Conservation (phyloP, 257 asterid species). For the Nicotiana attenuata region DNA sequence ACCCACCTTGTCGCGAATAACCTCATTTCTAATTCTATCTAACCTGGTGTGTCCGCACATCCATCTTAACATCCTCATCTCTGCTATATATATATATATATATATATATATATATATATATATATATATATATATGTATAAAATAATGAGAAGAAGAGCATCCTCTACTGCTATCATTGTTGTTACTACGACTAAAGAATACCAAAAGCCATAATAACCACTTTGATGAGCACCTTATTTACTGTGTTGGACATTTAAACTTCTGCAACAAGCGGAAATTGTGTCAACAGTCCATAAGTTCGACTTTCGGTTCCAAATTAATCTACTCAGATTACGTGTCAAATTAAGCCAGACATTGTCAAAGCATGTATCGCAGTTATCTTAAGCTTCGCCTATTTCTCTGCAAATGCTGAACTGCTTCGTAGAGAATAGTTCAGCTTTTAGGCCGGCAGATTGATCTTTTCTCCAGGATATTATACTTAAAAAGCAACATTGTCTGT, state of each 20-base stretch:
- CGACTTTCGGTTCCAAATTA: neutral
- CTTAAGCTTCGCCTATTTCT: slow-evolving; percentile 3
- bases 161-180: neutral
- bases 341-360: neutral
- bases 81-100: too few relatives aligned
- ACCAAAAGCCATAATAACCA: neutral
- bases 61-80: too few relatives aligned
- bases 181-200: neutral
- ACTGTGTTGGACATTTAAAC: neutral
- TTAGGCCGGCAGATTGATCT: neutral
- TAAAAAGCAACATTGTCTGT: neutral
- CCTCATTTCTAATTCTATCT: too few relatives aligned
- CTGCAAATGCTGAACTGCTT: neutral
- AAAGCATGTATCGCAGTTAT: neutral
- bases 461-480: neutral
- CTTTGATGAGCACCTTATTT: neutral
- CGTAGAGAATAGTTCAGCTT: neutral
- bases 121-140: too few relatives aligned
- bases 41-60: too few relatives aligned
- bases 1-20: too few relatives aligned
- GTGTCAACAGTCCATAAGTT: neutral
- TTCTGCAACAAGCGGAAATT: neutral
- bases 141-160: neutral
- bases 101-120: too few relatives aligned
- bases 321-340: too few relatives aligned